Percentiles rank a stretch among this genome's conserved stretches.
Conservation (phyloP, 2,329 filamentous ascomycete species). For the Conoideocrella luteorostrata region DNA sequence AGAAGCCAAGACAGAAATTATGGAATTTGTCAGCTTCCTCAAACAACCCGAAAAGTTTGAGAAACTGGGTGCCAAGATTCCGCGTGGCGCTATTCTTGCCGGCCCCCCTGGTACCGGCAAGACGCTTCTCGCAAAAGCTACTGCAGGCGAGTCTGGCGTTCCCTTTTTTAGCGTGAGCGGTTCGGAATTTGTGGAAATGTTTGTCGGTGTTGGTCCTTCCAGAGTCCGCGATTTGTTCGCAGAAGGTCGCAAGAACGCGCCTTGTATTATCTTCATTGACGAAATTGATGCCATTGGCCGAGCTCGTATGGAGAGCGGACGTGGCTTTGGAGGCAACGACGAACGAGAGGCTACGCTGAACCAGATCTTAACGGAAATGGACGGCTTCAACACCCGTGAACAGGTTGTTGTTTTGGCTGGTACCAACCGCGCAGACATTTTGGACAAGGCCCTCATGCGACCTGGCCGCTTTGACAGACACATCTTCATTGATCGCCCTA, state of each 20-base stretch:
- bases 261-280: conserved; percentile 99
- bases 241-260: conserved; percentile 89
- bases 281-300: conserved; percentile 98
- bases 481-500: conserved; percentile 89
- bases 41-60: conserved; percentile 91
- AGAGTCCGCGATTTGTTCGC: conserved; percentile 91
- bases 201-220: conserved; percentile 95
- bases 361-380: conserved; percentile 98
- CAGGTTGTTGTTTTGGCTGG: conserved; percentile 95
- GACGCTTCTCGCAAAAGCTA: conserved; percentile 93
- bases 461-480: conserved; percentile 96
- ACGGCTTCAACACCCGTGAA: conserved; percentile 94
- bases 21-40: conserved; percentile 98
- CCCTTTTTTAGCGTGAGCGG: conserved; percentile 98
- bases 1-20: conserved; percentile 95
- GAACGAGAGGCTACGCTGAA: conserved; percentile 96
- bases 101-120: conserved; percentile 99
- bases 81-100: conserved; percentile 89
- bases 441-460: conserved; percentile 93
- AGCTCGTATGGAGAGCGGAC: conserved; percentile 71
- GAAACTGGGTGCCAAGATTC: conserved; percentile 93
- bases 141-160: conserved; percentile 91
- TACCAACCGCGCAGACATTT: conserved; percentile 89
- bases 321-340: conserved; percentile 78
- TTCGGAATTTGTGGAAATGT: conserved; percentile 99